Evolutionary conservation across 495 filamentous ascomycete species (phyloP).

Genomic region (Chaetomidium leptoderma): DNA sequence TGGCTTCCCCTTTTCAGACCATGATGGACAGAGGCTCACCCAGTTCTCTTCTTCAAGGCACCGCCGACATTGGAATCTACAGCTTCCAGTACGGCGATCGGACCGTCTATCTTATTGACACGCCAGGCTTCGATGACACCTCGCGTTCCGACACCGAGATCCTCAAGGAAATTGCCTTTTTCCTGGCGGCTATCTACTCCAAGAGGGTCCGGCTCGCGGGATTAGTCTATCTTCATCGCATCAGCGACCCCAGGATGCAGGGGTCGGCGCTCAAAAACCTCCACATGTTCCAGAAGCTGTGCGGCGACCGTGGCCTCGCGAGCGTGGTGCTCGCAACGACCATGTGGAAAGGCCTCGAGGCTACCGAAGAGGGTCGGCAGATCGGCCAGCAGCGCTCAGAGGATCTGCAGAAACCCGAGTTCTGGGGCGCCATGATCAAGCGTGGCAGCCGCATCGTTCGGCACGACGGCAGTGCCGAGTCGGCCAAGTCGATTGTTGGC

Average conservation of each 20-base stretch:
- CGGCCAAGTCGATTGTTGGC: not conserved
- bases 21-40: not conserved
- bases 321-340: not conserved
- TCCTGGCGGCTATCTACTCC: slow-evolving; percentile 19
- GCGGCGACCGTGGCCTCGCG: slow-evolving; percentile 1
- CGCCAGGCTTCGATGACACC: slow-evolving; percentile 38
- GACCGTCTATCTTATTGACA: slow-evolving; percentile 26
- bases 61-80: not conserved
- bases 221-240: slow-evolving; percentile 20
- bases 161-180: slow-evolving; percentile 23
- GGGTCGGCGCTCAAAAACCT: slow-evolving; percentile 21
- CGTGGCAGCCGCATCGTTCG: not conserved
- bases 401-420: not conserved
- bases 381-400: not conserved
- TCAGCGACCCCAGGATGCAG: slow-evolving; percentile 38
- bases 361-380: not conserved
- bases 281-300: slow-evolving; percentile 33
- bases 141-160: slow-evolving; percentile 28
- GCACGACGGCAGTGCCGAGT: not conserved
- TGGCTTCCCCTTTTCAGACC: not conserved
- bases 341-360: not conserved
- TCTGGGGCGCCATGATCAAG: not conserved
- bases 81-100: not conserved
- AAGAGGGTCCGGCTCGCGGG: slow-evolving; percentile 13
- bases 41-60: not conserved